Evolutionary conservation across 805 yeast genomes (phyloP).

Genomic region (Yarrowia divulgata): DNA sequence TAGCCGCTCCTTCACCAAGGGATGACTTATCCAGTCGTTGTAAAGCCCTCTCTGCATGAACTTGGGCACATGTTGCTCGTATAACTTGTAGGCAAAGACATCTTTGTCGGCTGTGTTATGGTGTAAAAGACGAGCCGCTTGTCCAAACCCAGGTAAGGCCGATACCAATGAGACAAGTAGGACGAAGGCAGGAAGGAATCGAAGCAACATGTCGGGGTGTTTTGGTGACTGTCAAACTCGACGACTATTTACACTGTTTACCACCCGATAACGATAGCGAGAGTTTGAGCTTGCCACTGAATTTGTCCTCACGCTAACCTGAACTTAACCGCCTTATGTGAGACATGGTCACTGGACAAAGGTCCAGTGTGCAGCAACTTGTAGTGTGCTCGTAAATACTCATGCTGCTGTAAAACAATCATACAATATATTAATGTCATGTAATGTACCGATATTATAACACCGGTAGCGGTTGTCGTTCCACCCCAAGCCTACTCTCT

Average conservation of each 20-base stretch:
- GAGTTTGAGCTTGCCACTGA: background rate
- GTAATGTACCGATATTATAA: background rate
- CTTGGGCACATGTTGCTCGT: background rate
- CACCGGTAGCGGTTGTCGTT: background rate
- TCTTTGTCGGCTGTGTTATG: background rate
- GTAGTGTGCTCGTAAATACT: too few relatives aligned
- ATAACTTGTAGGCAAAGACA: background rate
- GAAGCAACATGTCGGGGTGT: background rate
- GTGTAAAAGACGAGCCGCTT: background rate
- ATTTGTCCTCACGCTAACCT: background rate
- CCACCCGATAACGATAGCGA: background rate
- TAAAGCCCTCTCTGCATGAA: background rate
- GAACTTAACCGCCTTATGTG: background rate
- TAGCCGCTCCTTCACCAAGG: background rate
- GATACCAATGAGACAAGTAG: background rate
- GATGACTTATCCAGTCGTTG: background rate
- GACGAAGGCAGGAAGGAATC: background rate
- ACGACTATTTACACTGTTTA: background rate
- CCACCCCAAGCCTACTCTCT: background rate
- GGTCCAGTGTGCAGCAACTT: background rate
- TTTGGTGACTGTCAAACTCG: background rate
- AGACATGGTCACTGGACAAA: slow-evolving; percentile 4
- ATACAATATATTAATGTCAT: slow-evolving; percentile 14
- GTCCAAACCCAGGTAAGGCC: background rate
- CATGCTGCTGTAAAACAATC: background rate